These are phyloP conservation scores for Solanum sejunctum DNA, from an alignment of 257 asterid species.

Conservation along the genomic window DNA sequence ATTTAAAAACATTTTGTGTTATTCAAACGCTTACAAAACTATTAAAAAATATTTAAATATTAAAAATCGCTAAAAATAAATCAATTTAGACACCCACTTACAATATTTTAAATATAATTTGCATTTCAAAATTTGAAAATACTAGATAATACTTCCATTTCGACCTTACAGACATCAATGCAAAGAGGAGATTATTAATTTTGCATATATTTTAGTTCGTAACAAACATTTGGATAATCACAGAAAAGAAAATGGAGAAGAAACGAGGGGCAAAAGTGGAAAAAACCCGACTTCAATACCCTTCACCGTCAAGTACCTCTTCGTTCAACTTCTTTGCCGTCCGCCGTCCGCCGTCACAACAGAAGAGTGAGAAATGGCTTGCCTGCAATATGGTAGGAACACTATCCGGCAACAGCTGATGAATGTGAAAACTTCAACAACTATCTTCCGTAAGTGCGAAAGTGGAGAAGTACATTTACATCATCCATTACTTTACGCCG, in stretches of 20 bases:
- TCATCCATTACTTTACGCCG: constrained; percentile 23
- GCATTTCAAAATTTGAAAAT: too few relatives aligned
- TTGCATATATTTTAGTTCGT: not conserved
- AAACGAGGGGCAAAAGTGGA: not conserved
- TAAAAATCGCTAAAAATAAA: too few relatives aligned
- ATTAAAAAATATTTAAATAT: too few relatives aligned
- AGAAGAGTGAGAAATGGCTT: not conserved
- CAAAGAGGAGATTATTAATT: not conserved
- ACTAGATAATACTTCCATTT: too few relatives aligned
- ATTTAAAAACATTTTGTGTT: too few relatives aligned
- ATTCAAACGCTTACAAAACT: too few relatives aligned
- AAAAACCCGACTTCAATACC: not conserved
- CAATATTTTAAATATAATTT: too few relatives aligned
- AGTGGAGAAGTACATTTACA: not conserved
- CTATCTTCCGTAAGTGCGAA: not conserved
- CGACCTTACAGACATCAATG: not conserved
- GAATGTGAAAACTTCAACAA: not conserved
- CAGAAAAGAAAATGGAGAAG: not conserved
- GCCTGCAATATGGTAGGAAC: not conserved
- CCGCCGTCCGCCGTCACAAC: not conserved
- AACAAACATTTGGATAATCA: not conserved
- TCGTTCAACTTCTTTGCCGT: not conserved
- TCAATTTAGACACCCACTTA: too few relatives aligned
- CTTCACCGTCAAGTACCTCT: not conserved
- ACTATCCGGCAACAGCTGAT: not conserved